Evolutionary conservation across 2,329 filamentous ascomycete species (phyloP), one percentile per base, ranked within the genome.

Genomic region (Penicillium frequentans): DNA sequence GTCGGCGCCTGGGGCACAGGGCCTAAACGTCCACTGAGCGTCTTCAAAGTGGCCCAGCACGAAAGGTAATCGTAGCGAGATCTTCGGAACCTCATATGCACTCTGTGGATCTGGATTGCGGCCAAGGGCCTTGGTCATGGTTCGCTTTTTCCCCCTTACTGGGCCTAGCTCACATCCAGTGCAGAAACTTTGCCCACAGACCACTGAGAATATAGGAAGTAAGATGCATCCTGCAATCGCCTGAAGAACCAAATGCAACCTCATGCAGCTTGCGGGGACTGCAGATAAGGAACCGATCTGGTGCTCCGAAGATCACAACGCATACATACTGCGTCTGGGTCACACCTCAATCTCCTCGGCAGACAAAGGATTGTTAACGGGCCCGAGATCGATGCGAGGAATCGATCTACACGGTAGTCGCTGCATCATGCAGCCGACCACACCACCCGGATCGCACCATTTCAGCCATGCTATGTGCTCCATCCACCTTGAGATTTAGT

Each of bases 381-480:
- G 46, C 50, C 55, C 35, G 43, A 60, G 58, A 58, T 56, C 45
- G 43, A 56, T 61, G 61, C 54, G 61, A 59, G 56, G 56, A 55
- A 65, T 62, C 61, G 59, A 66, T 66, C 63, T 62, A 55, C 60
- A 56, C 37, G 49, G 57, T 51, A 52, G 54, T 61, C 53, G 57
- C 58, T 63, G 57, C 56, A 64, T 59, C 48, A 42, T 47, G 49
- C 54, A 53, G 57, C 54, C 58, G 46, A 50, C 49, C 45, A 49
- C 52, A 59, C 63, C 59, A 63, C 51, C 58, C 59, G 56, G 61
- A 62, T 62, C 57, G 50, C 55, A 57, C 49, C 42, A 61, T 60
- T 65, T 62, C 64, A 66, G 64, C 63, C 63, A 66, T 63, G 47
- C 50, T 54, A 55, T 64, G 58, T 52, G 60, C 62, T 57, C 58